These are phyloP conservation scores for Pseudopithomyces chartarum DNA, from an alignment of 2,329 filamentous ascomycete genomes.

Conservation along the genomic window DNA sequence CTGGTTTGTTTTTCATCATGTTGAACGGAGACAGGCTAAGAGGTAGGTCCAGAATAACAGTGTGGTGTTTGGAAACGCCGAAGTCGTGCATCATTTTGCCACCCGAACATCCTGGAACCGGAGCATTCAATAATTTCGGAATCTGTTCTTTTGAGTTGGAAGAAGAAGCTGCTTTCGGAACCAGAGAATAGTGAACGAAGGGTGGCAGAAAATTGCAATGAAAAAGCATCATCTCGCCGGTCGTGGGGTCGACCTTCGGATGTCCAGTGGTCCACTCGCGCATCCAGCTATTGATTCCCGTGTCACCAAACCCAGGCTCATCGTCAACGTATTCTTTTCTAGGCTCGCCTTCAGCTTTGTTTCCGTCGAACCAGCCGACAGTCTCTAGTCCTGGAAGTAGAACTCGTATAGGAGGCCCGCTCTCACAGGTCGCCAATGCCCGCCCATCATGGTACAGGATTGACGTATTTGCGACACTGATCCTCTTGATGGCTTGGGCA, in stretches of 20 bases:
- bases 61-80: slow-evolving; percentile 66
- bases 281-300: slow-evolving; percentile 64
- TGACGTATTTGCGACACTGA: slow-evolving; percentile 72
- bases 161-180: slow-evolving; percentile 44
- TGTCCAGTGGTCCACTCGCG: slow-evolving; percentile 74
- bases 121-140: slow-evolving; percentile 53
- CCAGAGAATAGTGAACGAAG: slow-evolving; percentile 69
- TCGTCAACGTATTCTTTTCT: slow-evolving; percentile 19
- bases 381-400: slow-evolving; percentile 68
- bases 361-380: slow-evolving; percentile 72
- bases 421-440: slow-evolving; percentile 72
- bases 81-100: slow-evolving; percentile 81
- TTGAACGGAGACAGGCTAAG: slow-evolving; percentile 69
- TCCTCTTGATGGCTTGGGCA: slow-evolving; percentile 64
- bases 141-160: neutral
- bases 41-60: slow-evolving; percentile 72
- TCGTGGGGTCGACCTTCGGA: slow-evolving; percentile 68
- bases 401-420: slow-evolving; percentile 70
- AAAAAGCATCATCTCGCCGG: slow-evolving; percentile 70
- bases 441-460: slow-evolving; percentile 71
- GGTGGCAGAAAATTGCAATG: slow-evolving; percentile 69
- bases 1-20: slow-evolving; percentile 59
- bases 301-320: slow-evolving; percentile 55
- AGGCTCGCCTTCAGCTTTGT: slow-evolving; percentile 58
- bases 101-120: slow-evolving; percentile 64